A percentile compares a stretch with the other conserved stretches of the same genome.
Evolutionary conservation across 1,284 basidiomycete species (phyloP).

Genomic region (Leccinum huronense): DNA sequence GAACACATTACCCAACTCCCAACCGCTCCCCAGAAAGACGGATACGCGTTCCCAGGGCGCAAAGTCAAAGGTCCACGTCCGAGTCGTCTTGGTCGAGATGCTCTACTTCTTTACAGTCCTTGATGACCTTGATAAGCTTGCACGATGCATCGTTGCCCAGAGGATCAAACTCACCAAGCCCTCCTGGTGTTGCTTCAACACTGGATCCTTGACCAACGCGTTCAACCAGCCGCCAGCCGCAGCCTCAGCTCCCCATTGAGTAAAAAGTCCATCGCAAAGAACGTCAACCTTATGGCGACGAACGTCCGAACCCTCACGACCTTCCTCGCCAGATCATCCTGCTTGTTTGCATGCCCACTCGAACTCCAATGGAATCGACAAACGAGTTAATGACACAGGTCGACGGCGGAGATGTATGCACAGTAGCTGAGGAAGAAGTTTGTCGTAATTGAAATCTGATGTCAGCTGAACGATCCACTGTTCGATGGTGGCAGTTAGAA

Average conservation of each 20-base stretch:
- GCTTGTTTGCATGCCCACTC: constrained; percentile 47
- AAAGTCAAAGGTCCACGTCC: constrained; percentile 73
- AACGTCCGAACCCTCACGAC: constrained; percentile 85
- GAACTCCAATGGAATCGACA: constrained; percentile 86
- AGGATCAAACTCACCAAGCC: constrained; percentile 51
- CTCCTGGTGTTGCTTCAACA: constrained; percentile 65
- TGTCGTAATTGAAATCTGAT: constrained; percentile 78
- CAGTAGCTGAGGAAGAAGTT: constrained; percentile 47
- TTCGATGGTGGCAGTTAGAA: constrained; percentile 85
- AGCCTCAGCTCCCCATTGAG: constrained; percentile 71
- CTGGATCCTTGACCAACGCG: constrained; percentile 64
- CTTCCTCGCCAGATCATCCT: constrained; percentile 65
- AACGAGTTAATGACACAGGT: constrained; percentile 76
- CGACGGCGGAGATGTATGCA: constrained; percentile 23
- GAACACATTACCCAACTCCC: constrained; percentile 29
- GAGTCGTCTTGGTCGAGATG: constrained; percentile 42
- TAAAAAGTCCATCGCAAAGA: constrained; percentile 83
- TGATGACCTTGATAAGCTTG: constrained; percentile 19
- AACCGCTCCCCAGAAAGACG: constrained; percentile 32
- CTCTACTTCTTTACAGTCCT: constrained; percentile 64
- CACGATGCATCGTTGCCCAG: neutral
- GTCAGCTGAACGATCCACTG: constrained; percentile 89
- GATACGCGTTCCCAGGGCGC: constrained; percentile 37
- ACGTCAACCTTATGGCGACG: constrained; percentile 78
- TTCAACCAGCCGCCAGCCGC: constrained; percentile 75